Evolutionary conservation across 1,139 yeast genomes (phyloP).

Genomic region (Kodamaea sp.): DNA sequence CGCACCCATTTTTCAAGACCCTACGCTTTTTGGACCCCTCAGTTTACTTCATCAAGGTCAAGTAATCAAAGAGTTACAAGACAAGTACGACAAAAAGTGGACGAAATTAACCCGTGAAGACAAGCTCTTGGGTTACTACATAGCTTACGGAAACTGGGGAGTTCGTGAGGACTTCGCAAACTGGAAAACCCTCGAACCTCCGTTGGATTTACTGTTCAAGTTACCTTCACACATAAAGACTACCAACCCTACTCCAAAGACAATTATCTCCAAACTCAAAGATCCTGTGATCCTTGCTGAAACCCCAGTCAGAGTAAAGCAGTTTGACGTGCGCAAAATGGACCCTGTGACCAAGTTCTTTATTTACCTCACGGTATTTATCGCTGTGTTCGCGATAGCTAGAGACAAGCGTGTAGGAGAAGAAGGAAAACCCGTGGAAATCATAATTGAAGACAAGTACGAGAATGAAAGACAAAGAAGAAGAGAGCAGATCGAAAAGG

Average conservation of each 20-base stretch:
- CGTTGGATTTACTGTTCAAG: slow-evolving; percentile 59
- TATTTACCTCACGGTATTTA: slow-evolving; percentile 46
- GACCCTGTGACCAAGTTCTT: slow-evolving; percentile 58
- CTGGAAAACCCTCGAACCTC: slow-evolving; percentile 41
- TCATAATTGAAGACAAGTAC: slow-evolving; percentile 39
- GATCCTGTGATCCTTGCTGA: slow-evolving; percentile 50
- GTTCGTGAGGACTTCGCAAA: slow-evolving; percentile 56
- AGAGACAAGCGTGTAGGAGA: slow-evolving; percentile 54
- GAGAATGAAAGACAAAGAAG: slow-evolving; percentile 29
- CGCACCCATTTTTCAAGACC: slow-evolving; percentile 49
- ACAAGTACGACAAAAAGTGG: slow-evolving; percentile 56
- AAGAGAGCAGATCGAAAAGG: slow-evolving; percentile 13
- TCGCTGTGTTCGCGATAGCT: slow-evolving; percentile 45
- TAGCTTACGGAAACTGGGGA: slow-evolving; percentile 67
- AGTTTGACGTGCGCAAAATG: slow-evolving; percentile 51
- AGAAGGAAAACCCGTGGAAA: slow-evolving; percentile 47
- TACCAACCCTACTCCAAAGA: slow-evolving; percentile 24
- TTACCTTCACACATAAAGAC: slow-evolving; percentile 35
- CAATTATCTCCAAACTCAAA: slow-evolving; percentile 25
- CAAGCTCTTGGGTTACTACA: slow-evolving; percentile 55
- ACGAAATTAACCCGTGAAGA: slow-evolving; percentile 40
- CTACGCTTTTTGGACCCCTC: slow-evolving; percentile 43
- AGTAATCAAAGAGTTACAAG: slow-evolving; percentile 54
- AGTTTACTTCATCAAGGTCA: slow-evolving; percentile 61
- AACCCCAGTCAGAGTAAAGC: slow-evolving; percentile 47